phyloP scores from a whole-genome alignment of 768 basidiomycete species.

The Cystoderma amianthinum region DNA sequence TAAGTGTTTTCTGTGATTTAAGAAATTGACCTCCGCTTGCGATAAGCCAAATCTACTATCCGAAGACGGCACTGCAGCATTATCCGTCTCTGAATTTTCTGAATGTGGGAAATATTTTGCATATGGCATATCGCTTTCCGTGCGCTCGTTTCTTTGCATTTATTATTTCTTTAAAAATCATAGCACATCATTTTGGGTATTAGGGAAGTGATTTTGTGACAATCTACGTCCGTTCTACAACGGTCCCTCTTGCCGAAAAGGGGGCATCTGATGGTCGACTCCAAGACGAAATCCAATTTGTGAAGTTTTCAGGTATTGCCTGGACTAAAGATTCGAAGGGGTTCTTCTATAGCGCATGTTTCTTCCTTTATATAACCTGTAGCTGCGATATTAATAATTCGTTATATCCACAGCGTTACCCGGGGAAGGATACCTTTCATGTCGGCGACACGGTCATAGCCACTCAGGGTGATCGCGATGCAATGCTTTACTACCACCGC shows the following conservation, averaged over 20 bases:
- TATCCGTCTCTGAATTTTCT: conserved; percentile 56
- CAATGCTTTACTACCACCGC: conserved; percentile 72
- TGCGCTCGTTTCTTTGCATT: conserved; percentile 22
- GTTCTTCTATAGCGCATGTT: conserved; percentile 70
- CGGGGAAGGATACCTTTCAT: conserved; percentile 31
- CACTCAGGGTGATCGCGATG: conserved; percentile 56
- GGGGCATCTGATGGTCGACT: conserved; percentile 39
- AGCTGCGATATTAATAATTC: too few relatives aligned
- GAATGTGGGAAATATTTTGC: conserved; percentile 65
- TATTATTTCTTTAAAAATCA: conserved; percentile 5
- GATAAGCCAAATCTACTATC: conserved; percentile 62
- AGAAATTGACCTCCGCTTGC: neutral
- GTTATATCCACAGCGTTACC: too few relatives aligned
- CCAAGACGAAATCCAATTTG: conserved; percentile 61
- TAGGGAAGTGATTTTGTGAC: conserved; percentile 74
- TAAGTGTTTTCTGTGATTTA: conserved; percentile 1
- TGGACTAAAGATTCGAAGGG: conserved; percentile 80
- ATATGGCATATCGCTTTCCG: conserved; percentile 70
- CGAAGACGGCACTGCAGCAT: conserved; percentile 64
- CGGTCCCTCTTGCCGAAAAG: conserved; percentile 45
- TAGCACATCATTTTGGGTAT: conserved; percentile 1
- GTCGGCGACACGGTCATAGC: conserved; percentile 52
- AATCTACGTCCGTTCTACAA: conserved; percentile 60
- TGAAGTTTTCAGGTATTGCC: conserved; percentile 66
- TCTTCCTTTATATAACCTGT: too few relatives aligned